Evolutionary conservation across 257 asterid species (phyloP), one percentile per base, ranked within the genome.

Genomic region (Jacaranda copaia): DNA sequence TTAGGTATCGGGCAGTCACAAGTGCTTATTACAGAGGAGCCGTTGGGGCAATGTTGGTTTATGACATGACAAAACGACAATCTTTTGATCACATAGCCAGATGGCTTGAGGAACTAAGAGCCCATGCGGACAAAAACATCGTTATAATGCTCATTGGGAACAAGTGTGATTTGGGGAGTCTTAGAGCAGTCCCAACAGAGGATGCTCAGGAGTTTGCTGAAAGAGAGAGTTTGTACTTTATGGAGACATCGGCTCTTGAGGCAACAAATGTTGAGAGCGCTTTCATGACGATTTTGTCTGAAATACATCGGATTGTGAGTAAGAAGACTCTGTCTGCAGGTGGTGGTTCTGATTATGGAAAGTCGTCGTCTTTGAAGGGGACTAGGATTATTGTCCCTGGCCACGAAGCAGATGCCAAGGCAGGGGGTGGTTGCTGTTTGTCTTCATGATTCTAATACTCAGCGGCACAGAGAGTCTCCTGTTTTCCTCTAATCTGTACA

Each of bases 11-110:
- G 72, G 98, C 98, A 3, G 97, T 93, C 59, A 93, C 98, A 58
- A 93, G 97, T 57, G 97, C 98, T 42, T 93, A 93, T 75, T 93
- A 93, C 82, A 85, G 98, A 61, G 98, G 97, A 2, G 98, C 98
- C n/a, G 98, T 91, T 9, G 98, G 98, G 9, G 98, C 98, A 56
- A 93, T 93, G 97, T 58, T 93, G 71, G 96, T 93, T 0, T 93
- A 90, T 8, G 98, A 93, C 81, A 85, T 93, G 85, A 75, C 98
- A 6, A 93, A 93, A 76, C 96, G 97, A 0, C 98, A 90, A 70
- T 93, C 98, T 4, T 93, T 93, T 63, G 98, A 93, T 61, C 93
- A 93, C 87, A 93, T 93, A 91, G 97, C 96, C 1, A 82, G 92
- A 72, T 93, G 98, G 98, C 90, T 93, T 2, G 98, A 93, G 84